Percentiles rank a stretch among this genome's conserved stretches.
phyloP scores from a whole-genome alignment of 225 moss, liverwort and hornwort species.

The Pleurozium schreberi region DNA sequence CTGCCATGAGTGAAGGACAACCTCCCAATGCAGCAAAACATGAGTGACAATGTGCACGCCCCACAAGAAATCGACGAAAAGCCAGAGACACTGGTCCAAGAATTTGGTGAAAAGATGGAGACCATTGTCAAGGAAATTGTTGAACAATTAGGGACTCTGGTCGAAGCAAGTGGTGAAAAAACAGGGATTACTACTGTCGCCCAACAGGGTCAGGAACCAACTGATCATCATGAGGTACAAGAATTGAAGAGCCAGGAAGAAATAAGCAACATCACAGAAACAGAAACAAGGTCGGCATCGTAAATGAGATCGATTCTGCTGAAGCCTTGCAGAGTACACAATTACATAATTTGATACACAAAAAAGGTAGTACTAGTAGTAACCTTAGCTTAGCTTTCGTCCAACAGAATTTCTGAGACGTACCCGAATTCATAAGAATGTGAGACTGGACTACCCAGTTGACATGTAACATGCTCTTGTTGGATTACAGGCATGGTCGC shows the following conservation, averaged over 20 bases:
- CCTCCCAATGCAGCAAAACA: background rate
- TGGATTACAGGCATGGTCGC: conserved; percentile 16
- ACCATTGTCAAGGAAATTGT: background rate
- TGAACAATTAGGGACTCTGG: background rate
- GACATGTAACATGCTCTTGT: conserved; percentile 25
- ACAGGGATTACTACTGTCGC: background rate
- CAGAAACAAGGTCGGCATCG: background rate
- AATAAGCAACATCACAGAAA: background rate
- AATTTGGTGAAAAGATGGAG: background rate
- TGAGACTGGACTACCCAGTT: conserved; percentile 5
- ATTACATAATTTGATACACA: background rate
- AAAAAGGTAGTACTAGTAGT: background rate
- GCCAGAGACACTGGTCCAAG: background rate
- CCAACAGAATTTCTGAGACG: background rate
- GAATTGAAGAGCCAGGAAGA: background rate
- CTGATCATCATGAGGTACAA: background rate
- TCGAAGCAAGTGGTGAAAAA: background rate
- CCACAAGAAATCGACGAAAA: background rate
- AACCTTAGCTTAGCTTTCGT: no score
- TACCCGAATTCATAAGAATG: background rate
- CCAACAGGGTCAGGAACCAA: background rate
- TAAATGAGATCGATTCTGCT: background rate
- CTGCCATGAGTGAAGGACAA: background rate
- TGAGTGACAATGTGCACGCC: background rate
- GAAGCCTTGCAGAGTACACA: background rate